These are phyloP conservation scores for Suillus placidus DNA, from an alignment of 768 basidiomycete genomes.

Conservation along the genomic window DNA sequence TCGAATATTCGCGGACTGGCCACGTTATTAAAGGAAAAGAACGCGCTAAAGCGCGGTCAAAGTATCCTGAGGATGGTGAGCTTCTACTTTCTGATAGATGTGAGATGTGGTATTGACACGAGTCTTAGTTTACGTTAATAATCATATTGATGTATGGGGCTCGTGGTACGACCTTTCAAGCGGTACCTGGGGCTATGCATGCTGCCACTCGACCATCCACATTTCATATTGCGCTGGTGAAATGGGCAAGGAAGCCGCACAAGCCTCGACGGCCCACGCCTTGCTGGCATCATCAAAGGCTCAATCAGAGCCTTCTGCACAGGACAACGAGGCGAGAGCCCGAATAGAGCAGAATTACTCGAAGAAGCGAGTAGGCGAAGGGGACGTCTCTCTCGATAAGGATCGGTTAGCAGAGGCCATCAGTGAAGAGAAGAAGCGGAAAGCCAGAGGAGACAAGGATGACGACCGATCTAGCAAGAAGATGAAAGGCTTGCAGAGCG, in stretches of 20 bases:
- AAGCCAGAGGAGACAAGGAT: conserved; percentile 57
- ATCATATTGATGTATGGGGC: conserved; percentile 97
- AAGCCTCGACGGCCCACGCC: conserved; percentile 74
- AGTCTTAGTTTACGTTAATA: conserved; percentile 77
- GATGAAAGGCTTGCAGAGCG: conserved; percentile 50
- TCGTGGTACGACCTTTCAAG: conserved; percentile 83
- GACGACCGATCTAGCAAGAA: conserved; percentile 60
- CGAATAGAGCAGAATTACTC: conserved; percentile 71
- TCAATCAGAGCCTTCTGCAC: conserved; percentile 31
- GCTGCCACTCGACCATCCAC: conserved; percentile 87
- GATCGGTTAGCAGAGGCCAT: conserved; percentile 70
- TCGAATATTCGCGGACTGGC: conserved; percentile 94
- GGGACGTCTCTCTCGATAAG: conserved; percentile 75
- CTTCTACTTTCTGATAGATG: conserved; percentile 19
- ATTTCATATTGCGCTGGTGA: conserved; percentile 90
- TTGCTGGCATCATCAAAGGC: conserved; percentile 52
- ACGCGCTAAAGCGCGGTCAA: conserved; percentile 82
- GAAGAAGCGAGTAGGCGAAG: conserved; percentile 81
- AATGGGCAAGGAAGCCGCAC: conserved; percentile 77
- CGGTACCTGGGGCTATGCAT: conserved; percentile 89
- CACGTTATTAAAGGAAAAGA: conserved; percentile 92
- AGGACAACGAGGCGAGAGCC: conserved; percentile 36
- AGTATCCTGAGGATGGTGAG: conserved; percentile 96
- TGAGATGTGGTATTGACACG: conserved; percentile 10
- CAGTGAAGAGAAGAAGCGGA: conserved; percentile 81